Percentiles rank a stretch among this genome's conserved stretches.
These are phyloP conservation scores for Aspergillus brasiliensis DNA, from an alignment of 2,329 filamentous ascomycete genomes.

Conservation along the genomic window DNA sequence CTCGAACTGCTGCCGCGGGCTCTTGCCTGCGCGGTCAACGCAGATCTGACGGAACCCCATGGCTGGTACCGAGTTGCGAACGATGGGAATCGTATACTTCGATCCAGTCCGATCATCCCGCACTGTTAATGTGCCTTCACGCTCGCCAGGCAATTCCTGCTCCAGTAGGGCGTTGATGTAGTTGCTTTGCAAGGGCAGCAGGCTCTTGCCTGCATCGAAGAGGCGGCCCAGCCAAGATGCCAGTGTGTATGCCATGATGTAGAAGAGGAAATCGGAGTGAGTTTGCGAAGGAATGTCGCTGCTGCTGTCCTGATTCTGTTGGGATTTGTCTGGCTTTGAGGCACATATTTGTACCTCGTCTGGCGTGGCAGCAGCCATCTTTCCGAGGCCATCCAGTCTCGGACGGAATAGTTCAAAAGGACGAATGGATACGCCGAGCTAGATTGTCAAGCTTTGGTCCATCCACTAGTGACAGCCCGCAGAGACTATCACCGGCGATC, in stretches of 20 bases:
- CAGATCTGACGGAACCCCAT: conserved; percentile 1
- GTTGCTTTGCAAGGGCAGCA: not conserved
- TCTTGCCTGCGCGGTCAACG: not conserved
- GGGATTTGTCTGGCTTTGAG: not conserved
- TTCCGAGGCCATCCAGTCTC: not conserved
- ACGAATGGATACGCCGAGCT: not conserved
- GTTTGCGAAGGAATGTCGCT: not conserved
- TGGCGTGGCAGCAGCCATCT: not conserved
- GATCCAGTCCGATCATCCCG: not conserved
- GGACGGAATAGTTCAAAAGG: not conserved
- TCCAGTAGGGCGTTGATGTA: not conserved
- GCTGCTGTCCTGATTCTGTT: not conserved
- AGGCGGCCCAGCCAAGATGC: not conserved
- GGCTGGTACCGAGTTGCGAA: not conserved
- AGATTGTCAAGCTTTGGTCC: not conserved
- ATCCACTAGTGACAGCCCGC: not conserved
- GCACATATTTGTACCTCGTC: not conserved
- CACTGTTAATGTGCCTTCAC: conserved; percentile 3
- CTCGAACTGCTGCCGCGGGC: not conserved
- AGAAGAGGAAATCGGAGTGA: not conserved
- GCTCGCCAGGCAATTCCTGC: not conserved
- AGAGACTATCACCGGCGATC: not conserved
- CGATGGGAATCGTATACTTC: not conserved
- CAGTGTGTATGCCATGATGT: not conserved
- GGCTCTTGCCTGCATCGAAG: not conserved